Conservation (phyloP, 2,329 filamentous ascomycete species). For the Pezicula neosporulosa region DNA sequence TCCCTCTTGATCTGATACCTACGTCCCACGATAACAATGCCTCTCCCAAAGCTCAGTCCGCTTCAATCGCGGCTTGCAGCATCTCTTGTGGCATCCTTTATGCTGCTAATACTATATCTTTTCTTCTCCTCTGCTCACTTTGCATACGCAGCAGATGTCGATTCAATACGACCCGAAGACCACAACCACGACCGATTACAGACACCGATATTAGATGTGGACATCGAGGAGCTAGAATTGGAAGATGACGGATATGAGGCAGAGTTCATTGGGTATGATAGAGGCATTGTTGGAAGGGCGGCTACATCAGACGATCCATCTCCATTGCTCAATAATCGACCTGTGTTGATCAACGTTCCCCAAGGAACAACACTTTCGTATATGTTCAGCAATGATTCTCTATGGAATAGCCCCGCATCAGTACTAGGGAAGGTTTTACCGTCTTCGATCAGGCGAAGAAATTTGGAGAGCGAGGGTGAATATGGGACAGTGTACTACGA, state of each 20-base stretch:
- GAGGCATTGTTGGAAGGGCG: constrained; percentile 60
- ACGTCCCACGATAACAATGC: constrained; percentile 22
- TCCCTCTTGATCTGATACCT: not conserved
- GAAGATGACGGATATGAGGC: constrained; percentile 49
- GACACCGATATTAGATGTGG: constrained; percentile 25
- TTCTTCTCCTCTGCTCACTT: constrained; percentile 55
- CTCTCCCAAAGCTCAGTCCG: constrained; percentile 51
- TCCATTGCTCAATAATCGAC: constrained; percentile 62
- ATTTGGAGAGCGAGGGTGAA: not conserved
- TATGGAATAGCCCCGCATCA: constrained; percentile 32
- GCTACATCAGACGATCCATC: constrained; percentile 42
- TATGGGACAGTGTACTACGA: constrained; percentile 4
- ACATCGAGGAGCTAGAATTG: constrained; percentile 27
- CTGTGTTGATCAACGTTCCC: constrained; percentile 54
- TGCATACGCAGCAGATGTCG: constrained; percentile 58
- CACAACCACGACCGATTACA: constrained; percentile 44
- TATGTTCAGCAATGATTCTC: constrained; percentile 54
- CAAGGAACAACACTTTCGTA: constrained; percentile 62
- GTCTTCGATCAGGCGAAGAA: constrained; percentile 20
- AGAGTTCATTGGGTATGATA: constrained; percentile 57
- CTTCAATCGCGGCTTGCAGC: constrained; percentile 71
- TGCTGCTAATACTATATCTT: constrained; percentile 59
- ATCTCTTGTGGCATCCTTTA: constrained; percentile 57
- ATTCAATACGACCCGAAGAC: constrained; percentile 37
- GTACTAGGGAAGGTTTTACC: constrained; percentile 27